Evolutionary conservation across 139 green algal species (phyloP), one percentile per base, ranked within the genome.

Genomic region (Chlorella sp.): DNA sequence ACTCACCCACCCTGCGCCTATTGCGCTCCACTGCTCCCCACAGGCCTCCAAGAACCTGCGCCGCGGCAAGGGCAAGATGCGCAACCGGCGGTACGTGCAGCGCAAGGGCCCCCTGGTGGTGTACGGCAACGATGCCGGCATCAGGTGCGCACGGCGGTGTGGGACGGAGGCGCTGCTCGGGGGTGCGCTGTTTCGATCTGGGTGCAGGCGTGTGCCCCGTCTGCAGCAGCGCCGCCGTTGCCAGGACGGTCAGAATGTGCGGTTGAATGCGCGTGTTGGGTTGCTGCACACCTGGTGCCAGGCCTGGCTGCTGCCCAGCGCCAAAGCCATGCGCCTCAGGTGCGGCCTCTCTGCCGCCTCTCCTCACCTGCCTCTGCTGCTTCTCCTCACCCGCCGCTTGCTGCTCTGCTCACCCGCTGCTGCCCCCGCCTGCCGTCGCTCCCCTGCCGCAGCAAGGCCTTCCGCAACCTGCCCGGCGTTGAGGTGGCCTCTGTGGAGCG

Each of bases 41-140:
- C 67, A 73, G 48, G 84, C 40, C 48, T 86, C 88, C n/a, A 81
- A 77, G 32, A 91, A 91, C 84, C 84, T 91, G 69, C 88, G 88
- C 74, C 80, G 88, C 38, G 96, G 96, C 88, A 98, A 99, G 94
- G 97, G 96, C 88, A 99, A 99, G 95, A 98, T 99, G 96, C 88
- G 97, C 38, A 99, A 99, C 95, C 86, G 95, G 70, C 95, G 97
- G 80, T 99, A 99, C 90, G 88, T 96, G 30, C 90, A 92, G 85
- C 96, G 97, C 90, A 95, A 96, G 86, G 97, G 97, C 58, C 97
- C 97, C 20, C 93, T 99, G 84, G 92, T 99, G 14, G 90, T 99
- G 41, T 98, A 96, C 86, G 94, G 84, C 81, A 91, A 91, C 78
- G 96, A 98, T 90, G 82, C 92, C 69, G 96, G 94, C 84, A 94